These are phyloP conservation scores for Botrytis hyacinthi DNA, from an alignment of 2,329 filamentous ascomycete genomes.

Conservation along the genomic window DNA sequence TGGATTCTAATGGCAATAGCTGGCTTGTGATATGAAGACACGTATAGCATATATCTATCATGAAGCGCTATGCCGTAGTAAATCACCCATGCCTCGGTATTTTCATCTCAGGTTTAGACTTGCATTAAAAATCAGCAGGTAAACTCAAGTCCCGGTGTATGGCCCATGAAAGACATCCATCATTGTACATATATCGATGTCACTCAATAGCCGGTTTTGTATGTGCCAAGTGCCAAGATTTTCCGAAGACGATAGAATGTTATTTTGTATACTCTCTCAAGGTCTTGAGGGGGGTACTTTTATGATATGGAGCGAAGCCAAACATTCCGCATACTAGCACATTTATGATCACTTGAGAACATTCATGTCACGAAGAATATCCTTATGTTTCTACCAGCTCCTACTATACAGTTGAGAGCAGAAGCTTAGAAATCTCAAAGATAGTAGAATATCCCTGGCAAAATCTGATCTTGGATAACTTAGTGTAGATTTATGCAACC, in stretches of 20 bases:
- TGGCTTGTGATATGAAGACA: background rate
- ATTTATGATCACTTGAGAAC: background rate
- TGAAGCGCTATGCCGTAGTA: background rate
- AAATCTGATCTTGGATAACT: background rate
- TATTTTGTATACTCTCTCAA: background rate
- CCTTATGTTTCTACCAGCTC: background rate
- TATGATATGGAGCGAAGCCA: background rate
- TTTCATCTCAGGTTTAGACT: too few species aligned
- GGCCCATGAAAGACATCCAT: too few species aligned
- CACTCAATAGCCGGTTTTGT: background rate
- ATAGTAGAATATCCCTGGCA: background rate
- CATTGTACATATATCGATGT: background rate
- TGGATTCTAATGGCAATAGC: background rate
- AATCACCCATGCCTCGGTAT: background rate
- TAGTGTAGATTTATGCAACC: background rate
- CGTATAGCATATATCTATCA: background rate
- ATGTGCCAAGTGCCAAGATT: background rate
- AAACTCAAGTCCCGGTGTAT: too few species aligned
- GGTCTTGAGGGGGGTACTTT: background rate
- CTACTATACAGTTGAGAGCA: background rate
- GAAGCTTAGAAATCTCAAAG: fast-evolving
- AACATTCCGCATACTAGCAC: background rate
- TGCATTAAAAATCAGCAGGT: too few species aligned
- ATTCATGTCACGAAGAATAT: background rate
- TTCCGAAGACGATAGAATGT: background rate